A percentile compares a stretch with the other conserved stretches of the same genome.
These are phyloP conservation scores for Juglanconis juglandina DNA, from an alignment of 2,329 filamentous ascomycete genomes.

Conservation along the genomic window DNA sequence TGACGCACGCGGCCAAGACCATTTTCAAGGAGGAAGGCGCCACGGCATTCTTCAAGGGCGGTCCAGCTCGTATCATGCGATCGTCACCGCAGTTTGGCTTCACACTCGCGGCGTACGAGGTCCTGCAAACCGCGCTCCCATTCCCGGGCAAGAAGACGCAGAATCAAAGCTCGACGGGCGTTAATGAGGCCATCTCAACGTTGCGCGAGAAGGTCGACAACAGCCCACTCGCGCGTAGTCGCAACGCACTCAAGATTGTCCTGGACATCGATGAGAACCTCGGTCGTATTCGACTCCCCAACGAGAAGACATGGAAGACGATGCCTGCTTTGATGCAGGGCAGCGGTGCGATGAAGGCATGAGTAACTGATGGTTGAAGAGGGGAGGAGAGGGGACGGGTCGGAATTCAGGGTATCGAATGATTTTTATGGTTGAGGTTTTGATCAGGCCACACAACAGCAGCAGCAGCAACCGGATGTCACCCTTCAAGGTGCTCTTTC, in stretches of 20 bases:
- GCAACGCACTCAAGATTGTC: slow-evolving; percentile 93
- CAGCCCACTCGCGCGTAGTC: slow-evolving; percentile 58
- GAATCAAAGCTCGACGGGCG: slow-evolving; percentile 52
- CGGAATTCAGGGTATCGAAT: not conserved
- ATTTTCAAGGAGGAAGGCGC: slow-evolving; percentile 91
- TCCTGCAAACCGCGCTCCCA: slow-evolving; percentile 77
- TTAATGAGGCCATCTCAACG: slow-evolving; percentile 60
- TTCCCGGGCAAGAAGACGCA: slow-evolving; percentile 64
- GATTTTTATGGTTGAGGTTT: slow-evolving; percentile 2
- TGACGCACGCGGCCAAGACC: slow-evolving; percentile 80
- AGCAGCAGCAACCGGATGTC: slow-evolving; percentile 10
- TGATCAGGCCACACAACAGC: slow-evolving; percentile 14
- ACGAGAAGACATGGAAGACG: slow-evolving; percentile 50
- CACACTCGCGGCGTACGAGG: slow-evolving; percentile 91
- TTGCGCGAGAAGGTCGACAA: slow-evolving; percentile 58
- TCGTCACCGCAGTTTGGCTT: slow-evolving; percentile 98
- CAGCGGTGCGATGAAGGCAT: slow-evolving; percentile 20
- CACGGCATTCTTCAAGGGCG: slow-evolving; percentile 97
- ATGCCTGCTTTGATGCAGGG: slow-evolving; percentile 49
- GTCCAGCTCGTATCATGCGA: slow-evolving; percentile 88
- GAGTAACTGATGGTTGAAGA: not conserved
- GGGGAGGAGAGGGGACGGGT: not conserved
- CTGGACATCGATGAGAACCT: slow-evolving; percentile 93
- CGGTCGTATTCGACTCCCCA: slow-evolving; percentile 65
- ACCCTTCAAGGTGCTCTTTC: slow-evolving; percentile 1